Base-by-base conservation (phyloP, 208 protist species). In the Crithidia mellificae region DNA sequence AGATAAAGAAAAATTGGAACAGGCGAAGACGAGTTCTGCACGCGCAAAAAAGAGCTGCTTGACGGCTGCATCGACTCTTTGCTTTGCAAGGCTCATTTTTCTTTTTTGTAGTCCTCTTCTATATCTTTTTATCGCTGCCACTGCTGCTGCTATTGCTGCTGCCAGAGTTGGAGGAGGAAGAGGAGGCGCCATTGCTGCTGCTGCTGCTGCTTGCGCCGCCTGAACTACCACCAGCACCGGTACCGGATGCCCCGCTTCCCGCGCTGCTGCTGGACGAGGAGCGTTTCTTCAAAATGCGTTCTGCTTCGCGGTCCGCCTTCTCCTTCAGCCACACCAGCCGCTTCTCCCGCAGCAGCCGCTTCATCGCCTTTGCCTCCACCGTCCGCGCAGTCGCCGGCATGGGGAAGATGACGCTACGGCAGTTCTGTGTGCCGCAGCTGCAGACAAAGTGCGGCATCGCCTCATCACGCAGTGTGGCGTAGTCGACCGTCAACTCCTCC, bases 401-500 rank as follows among this genome's bases (percentile, higher is more conserved):
- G 6, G 89, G 72, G 43, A 92, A 91, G 36, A 94, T 91, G 51
- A 94, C 81, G 62, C 85, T 84, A 20, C 91, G 81, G 51, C 91
- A 96, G 58, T 93, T 91, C 55, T 85, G 65, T 2, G 88, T 88
- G 47, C 88, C 88, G 53, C 91, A 96, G 62, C 84, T 86, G 73
- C 91, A 96, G 17, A 82, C 78, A 62, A 94, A 93, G 44, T 78
- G 70, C 34, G 87, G 85, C 88, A 94, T 94, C 27, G 55, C 58
- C 70, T 90, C 83, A 66, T 94, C 88, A 34, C 88, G 85, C 73
- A 94, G 69, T 19, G 87, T 90, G 17, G 82, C 85, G 71, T 92
- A 96, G 74, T 96, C 91, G 1, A 94, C 80, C n/a, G 91, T 91
- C 22, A 96, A 73, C 70, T 94, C 88, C 83, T 96, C 87, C 12